Conservation (phyloP, 371 early-diverging fungal genomes). For the Saksenaea vasiformis region DNA sequence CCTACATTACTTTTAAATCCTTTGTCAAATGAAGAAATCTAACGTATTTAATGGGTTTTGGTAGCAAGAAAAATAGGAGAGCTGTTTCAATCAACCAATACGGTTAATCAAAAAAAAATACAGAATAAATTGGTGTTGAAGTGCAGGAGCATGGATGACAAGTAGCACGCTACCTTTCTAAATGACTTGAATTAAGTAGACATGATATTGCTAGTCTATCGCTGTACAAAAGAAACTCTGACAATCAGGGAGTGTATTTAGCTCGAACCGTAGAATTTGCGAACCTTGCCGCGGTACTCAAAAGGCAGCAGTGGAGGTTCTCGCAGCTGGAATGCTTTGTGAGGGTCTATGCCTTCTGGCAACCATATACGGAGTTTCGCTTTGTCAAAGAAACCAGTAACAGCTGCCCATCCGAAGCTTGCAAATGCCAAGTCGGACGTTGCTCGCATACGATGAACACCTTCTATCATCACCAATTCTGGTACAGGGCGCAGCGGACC, state of each 20-base stretch:
- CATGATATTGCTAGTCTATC: not conserved
- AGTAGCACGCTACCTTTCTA: too few relatives aligned
- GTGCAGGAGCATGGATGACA: too few relatives aligned
- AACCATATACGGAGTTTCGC: constrained; percentile 56
- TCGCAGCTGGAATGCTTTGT: constrained; percentile 47
- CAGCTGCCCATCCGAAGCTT: constrained; percentile 70
- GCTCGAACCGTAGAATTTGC: constrained; percentile 53
- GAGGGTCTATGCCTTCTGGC: constrained; percentile 44
- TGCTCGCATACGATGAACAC: constrained; percentile 51
- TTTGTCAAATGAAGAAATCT: not conserved
- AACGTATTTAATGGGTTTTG: too few relatives aligned
- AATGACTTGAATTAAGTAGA: not conserved
- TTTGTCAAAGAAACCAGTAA: constrained; percentile 53
- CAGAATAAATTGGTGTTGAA: too few relatives aligned
- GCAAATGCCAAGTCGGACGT: constrained; percentile 64
- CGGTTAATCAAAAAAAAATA: not conserved
- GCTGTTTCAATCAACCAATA: not conserved
- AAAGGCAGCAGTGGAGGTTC: constrained; percentile 64
- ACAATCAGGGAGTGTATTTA: not conserved
- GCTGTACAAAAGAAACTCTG: not conserved
- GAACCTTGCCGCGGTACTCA: constrained; percentile 53
- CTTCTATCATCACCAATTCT: constrained; percentile 34
- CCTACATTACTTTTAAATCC: not conserved
- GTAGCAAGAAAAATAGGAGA: too few relatives aligned
- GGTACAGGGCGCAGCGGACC: constrained; percentile 28